These are phyloP conservation scores for Byssothecium circinans DNA, from an alignment of 2,329 filamentous ascomycete species.

Conservation along the genomic window DNA sequence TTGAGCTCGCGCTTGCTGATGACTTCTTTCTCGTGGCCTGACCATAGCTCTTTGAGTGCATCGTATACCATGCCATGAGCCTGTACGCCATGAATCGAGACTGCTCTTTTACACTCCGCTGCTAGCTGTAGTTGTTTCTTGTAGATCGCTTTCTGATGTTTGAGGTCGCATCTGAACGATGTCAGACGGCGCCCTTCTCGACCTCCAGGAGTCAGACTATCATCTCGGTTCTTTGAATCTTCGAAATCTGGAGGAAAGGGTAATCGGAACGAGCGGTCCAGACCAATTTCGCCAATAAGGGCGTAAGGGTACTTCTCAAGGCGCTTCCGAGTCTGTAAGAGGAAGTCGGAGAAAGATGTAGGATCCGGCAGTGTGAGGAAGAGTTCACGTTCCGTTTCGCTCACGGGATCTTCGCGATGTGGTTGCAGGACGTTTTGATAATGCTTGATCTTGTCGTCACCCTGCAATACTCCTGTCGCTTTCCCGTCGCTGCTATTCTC, in stretches of 20 bases:
- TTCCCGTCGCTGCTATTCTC: neutral
- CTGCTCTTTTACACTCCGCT: constrained; percentile 64
- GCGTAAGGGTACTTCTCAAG: constrained; percentile 63
- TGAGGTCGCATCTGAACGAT: constrained; percentile 66
- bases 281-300: constrained; percentile 74
- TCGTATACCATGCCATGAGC: constrained; percentile 73
- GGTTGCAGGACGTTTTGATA: constrained; percentile 68
- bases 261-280: constrained; percentile 77
- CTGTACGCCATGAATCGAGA: constrained; percentile 74
- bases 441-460: constrained; percentile 57
- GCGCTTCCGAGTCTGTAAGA: constrained; percentile 58
- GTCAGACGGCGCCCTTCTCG: constrained; percentile 70
- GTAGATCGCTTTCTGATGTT: constrained; percentile 69
- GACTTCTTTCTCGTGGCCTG: constrained; percentile 66
- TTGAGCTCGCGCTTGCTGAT: constrained; percentile 61
- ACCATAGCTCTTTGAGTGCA: constrained; percentile 66
- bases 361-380: constrained; percentile 62
- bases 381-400: constrained; percentile 43
- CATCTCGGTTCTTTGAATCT: constrained; percentile 47
- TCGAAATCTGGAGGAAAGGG: constrained; percentile 60
- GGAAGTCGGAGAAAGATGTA: constrained; percentile 59
- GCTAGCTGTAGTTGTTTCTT: constrained; percentile 71
- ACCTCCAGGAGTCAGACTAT: constrained; percentile 65
- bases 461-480: constrained; percentile 49
- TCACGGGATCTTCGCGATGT: constrained; percentile 25